Evolutionary conservation across 352 stramenopile species (phyloP).

Genomic region (Phytopythium helicoides): DNA sequence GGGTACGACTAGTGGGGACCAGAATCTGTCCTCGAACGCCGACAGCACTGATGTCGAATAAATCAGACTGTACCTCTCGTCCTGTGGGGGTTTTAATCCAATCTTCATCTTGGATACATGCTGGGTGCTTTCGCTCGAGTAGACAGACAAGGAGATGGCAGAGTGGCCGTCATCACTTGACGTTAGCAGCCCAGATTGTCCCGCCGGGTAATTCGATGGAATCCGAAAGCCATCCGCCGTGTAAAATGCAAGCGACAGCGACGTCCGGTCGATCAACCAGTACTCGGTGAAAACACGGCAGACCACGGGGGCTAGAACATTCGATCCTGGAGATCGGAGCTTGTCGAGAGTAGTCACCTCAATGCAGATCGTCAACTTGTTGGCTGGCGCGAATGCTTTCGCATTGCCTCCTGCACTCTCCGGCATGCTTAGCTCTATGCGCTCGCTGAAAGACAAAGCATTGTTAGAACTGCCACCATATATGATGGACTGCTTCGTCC

Average conservation of each 20-base stretch:
- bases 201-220: slow-evolving; percentile 34
- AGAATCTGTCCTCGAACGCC: slow-evolving; percentile 73
- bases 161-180: slow-evolving; percentile 9
- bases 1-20: slow-evolving; percentile 43
- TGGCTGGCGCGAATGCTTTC: slow-evolving; percentile 17
- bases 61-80: slow-evolving; percentile 64
- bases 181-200: background rate
- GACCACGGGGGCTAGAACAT: slow-evolving; percentile 52
- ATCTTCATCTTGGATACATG: slow-evolving; percentile 77
- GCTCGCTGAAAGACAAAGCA: slow-evolving; percentile 33
- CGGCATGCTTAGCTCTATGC: slow-evolving; percentile 65
- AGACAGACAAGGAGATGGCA: slow-evolving; percentile 64
- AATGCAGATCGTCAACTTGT: slow-evolving; percentile 62
- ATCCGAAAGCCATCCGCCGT: slow-evolving; percentile 62
- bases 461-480: slow-evolving; percentile 47
- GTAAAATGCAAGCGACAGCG: slow-evolving; percentile 66
- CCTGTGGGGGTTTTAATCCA: slow-evolving; percentile 36
- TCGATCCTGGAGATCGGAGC: slow-evolving; percentile 32
- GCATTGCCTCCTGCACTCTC: slow-evolving; percentile 23
- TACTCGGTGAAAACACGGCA: slow-evolving; percentile 81
- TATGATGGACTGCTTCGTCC: slow-evolving; percentile 57
- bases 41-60: slow-evolving; percentile 78
- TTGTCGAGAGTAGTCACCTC: slow-evolving; percentile 57
- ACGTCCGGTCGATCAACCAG: slow-evolving; percentile 83
- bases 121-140: slow-evolving; percentile 63